Percentiles rank a stretch among this genome's conserved stretches.
These are phyloP conservation scores for Lentinula boryana DNA, from an alignment of 768 basidiomycete genomes.

Conservation along the genomic window DNA sequence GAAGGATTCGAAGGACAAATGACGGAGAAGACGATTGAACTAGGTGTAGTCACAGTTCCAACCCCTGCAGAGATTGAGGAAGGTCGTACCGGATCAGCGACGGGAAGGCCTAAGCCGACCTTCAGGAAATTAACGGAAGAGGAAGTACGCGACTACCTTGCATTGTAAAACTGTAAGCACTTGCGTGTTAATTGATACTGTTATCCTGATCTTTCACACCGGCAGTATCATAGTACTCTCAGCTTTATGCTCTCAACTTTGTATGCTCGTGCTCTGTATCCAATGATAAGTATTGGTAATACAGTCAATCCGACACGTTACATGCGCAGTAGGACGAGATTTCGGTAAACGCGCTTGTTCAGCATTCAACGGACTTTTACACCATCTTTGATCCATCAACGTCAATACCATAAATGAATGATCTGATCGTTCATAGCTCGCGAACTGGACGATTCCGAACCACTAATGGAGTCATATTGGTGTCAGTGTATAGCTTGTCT, in stretches of 20 bases:
- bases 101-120: constrained; percentile 72
- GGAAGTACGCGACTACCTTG: constrained; percentile 94
- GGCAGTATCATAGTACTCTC: neutral
- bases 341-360: neutral
- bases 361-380: constrained; percentile 1
- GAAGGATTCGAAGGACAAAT: constrained; percentile 99
- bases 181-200: neutral
- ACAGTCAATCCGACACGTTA: neutral
- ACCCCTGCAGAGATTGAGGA: constrained; percentile 63
- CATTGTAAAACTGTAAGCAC: constrained; percentile 38
- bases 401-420: constrained; percentile 1
- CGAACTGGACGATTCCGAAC: neutral
- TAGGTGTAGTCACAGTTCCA: constrained; percentile 92
- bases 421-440: constrained; percentile 4
- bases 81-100: constrained; percentile 63
- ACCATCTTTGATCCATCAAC: constrained; percentile 3
- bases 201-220: neutral
- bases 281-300: constrained; percentile 1
- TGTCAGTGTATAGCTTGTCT: neutral
- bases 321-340: neutral
- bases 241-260: neutral
- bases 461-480: neutral
- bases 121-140: constrained; percentile 96
- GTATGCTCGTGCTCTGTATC: neutral
- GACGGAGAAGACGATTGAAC: constrained; percentile 99